Evolutionary conservation across 441 rosid species (phyloP), one percentile per base, ranked within the genome.

Genomic region (Kokia cookei): DNA sequence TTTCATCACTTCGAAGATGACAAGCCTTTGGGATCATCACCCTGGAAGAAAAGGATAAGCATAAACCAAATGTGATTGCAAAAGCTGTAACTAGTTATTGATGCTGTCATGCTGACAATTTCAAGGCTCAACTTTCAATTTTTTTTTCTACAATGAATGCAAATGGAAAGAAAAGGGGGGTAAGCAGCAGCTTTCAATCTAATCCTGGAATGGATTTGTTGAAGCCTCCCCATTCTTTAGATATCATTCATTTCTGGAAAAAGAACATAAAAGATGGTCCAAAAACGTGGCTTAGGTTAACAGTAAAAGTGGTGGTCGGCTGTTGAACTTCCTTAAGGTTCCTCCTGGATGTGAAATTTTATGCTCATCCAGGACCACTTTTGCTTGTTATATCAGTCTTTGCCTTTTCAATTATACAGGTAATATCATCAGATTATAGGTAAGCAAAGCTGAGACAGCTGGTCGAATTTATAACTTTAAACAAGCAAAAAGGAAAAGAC

Each of bases 151-250:
- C 7, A 65, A 45, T 43, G 35, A 45, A 7, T 43, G 19, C 19
- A 45, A 65, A 43, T 1, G 19, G 7, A 40, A 10, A 62, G n/a
- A 6, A 61, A 61, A 7, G 0, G 29, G 1, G 15, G 50, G 47
- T 69, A 7, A 17, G 29, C 5, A 10, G 11, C 61, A 69, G 27
- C 72, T 51, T 69, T 69, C 27, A 63, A 27, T 48, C 14, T 7
- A 10, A 26, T 27, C 24, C 57, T 66, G 71, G 4, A 66, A 66
- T 66, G 71, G 58, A 45, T 29, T 65, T 65, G 70, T 65, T 66
- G 40, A 50, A 50, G 72, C 45, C 27, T 29, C n/a, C 45, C 48
- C 61, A 47, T 68, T n/a, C 26, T n/a, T 17, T 50, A 68, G 27
- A 11, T 17, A 12, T 69, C 17, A 53, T 53, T 22, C 14, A 59